Base-by-base conservation (phyloP, 768 basidiomycete genomes). In the Lenzites betulinus region DNA sequence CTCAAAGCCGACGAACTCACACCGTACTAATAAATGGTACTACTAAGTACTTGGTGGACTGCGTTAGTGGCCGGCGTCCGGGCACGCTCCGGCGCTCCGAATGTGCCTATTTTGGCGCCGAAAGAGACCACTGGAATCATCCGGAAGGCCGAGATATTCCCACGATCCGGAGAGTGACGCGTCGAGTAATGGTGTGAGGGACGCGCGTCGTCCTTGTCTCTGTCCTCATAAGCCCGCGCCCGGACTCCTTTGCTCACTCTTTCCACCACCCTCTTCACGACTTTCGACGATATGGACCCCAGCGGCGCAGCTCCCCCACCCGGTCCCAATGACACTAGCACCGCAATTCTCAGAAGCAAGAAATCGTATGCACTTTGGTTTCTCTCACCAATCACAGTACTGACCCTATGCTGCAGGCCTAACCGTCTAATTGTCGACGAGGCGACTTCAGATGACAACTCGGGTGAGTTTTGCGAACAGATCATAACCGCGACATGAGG, bases 351-450 rank as follows among this genome's bases (percentile, higher is more conserved):
- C 61, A 81, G 97, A 63, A 89, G 90, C 65, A 99, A 98, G 91
- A 96, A 97, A 83, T 95, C 93, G 96, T 97, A 74, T 66, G 93
- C 83, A 20, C 26, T 63, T 43, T 28, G 57, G 51, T 57, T 54
- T 30, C 26, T 42, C 67, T 64, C 54, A 66, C 56, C 69, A 49
- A 13, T 50, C 22, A 47, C 52, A n/a, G 65, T 62, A 55, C 55
- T 69, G 35, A 64, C 60, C 60, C 58, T 50, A 18, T 58, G 63
- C 53, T 67, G 4, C 69, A 98, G 95, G 23, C 96, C 97, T 33
- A 97, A 98, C 81, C 93, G 96, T 73, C 85, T 99, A 64, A 92
- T 98, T 70, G 95, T 98, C 66, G 96, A 98, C 70, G 97, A 99
- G 72, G 87, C 94, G 36, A 82, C 88, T 16, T 81, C 89, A 36